Conservation (phyloP, 208 protist genomes). For the Blastocrithidia nonstop region DNA sequence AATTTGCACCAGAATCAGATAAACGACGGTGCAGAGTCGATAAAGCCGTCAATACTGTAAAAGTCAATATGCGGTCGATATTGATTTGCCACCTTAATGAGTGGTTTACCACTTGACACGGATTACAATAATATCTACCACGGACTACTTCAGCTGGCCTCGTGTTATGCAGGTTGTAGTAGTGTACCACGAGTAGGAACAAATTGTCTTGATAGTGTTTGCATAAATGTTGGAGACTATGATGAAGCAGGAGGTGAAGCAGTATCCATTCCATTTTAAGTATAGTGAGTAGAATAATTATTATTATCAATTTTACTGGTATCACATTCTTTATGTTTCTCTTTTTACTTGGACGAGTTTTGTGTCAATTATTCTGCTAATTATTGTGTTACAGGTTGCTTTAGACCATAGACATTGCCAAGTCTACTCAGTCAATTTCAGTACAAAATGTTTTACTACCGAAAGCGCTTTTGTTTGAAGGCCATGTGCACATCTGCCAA, state of each 20-base stretch:
- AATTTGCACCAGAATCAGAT: slow-evolving; percentile 76
- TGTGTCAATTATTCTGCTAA: no score
- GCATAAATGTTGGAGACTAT: not conserved
- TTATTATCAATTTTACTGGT: no score
- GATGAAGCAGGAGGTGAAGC: not conserved
- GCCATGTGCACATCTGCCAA: slow-evolving; percentile 53
- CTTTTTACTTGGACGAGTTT: no score
- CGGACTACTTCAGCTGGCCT: slow-evolving; percentile 11
- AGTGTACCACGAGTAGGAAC: slow-evolving; percentile 1
- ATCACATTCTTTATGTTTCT: no score
- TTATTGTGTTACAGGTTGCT: no score
- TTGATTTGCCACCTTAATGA: slow-evolving; percentile 49
- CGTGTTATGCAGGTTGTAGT: slow-evolving; percentile 1
- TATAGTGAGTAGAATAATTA: no score
- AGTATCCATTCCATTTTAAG: no score
- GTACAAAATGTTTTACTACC: slow-evolving; percentile 34
- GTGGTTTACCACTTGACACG: slow-evolving; percentile 37
- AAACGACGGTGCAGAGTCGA: slow-evolving; percentile 49
- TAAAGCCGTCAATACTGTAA: slow-evolving; percentile 69
- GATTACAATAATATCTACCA: slow-evolving; percentile 59
- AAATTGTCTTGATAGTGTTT: not conserved
- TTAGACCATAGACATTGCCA: no score
- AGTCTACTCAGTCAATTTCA: no score
- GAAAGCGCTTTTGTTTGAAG: slow-evolving; percentile 26
- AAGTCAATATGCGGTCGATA: slow-evolving; percentile 61